Conservation (phyloP, 2,329 filamentous ascomycete genomes). For the Magnaporthiopsis poae region DNA sequence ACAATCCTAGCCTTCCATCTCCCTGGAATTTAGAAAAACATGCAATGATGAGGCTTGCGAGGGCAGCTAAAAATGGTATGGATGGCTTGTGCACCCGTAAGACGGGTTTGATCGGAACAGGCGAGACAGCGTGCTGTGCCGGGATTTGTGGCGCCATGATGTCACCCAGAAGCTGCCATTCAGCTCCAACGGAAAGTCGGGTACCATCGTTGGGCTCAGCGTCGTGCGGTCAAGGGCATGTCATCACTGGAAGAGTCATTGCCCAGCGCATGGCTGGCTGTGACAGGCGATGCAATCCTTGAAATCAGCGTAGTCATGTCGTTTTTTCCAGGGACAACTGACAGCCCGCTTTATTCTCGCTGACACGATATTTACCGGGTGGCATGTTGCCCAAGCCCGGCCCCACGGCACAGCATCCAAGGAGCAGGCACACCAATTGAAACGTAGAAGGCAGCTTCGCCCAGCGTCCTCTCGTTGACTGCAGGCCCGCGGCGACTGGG, state of each 20-base stretch:
- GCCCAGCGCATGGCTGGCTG: no score
- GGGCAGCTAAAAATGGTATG: neutral
- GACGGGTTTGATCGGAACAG: neutral
- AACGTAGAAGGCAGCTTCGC: no score
- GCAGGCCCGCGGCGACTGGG: neutral
- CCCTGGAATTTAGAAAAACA: no score
- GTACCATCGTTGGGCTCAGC: neutral
- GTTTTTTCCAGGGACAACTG: neutral
- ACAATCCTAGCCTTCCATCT: neutral
- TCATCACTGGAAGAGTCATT: neutral
- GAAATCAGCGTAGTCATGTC: neutral
- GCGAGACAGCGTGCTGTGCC: neutral
- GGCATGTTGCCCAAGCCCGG: neutral
- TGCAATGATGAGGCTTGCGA: no score
- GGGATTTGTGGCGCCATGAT: neutral
- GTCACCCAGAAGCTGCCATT: neutral
- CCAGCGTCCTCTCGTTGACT: neutral
- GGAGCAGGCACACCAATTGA: neutral
- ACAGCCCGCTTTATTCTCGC: neutral
- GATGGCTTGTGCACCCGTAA: neutral
- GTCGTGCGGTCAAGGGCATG: no score
- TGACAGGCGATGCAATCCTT: neutral
- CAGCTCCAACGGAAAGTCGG: neutral
- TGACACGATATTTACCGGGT: neutral
- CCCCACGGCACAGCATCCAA: neutral